Evolutionary conservation across 768 basidiomycete species (phyloP), one percentile per base, ranked within the genome.

Genomic region (Pisolithus albus): DNA sequence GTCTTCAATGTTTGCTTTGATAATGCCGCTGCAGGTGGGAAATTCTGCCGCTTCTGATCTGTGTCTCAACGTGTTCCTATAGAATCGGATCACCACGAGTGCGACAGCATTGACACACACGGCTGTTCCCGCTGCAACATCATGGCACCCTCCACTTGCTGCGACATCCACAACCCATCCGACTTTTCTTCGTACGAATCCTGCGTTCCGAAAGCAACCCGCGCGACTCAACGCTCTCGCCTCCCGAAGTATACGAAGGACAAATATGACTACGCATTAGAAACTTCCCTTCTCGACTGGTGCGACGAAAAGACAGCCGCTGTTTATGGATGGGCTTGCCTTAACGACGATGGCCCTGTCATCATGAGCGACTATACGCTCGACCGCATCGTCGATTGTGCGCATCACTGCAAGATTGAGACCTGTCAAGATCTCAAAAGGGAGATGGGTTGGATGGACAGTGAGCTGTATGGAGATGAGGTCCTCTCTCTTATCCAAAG

Each of bases 381-480:
- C 2, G 32, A 49, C 1, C 55, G 60, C 16, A 62, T 69, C 11
- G 50, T 63, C 9, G 57, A 60, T 43, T 63, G 61, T 34, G 61
- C 64, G 1, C 66, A 61, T 19, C 55, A 46, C 15, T 21, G 13
- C 34, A 34, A 34, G 34, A 34, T 34, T 5, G 3, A 34, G 34
- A 34, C 11, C 34, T 34, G 41, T 16, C 63, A 65, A 49, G 51
- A 59, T 36, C 48, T 67, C 1, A 7, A 42, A 13, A 49, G 51
- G 23, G 64, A 66, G 50, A 60, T 54, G 2, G 36, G 45, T 1
- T 68, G 65, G 66, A 32, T 18, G 21, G 23, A 21, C 15, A 30
- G 39, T 8, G 49, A 50, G 15, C 4, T 34, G 13, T 21, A 48
- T 36, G 38, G 48, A 21, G 32, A 8, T 7, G 49, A 55, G 32